Evolutionary conservation across 2,329 filamentous ascomycete genomes (phyloP).

Genomic region (Trichoderma afroharzianum): DNA sequence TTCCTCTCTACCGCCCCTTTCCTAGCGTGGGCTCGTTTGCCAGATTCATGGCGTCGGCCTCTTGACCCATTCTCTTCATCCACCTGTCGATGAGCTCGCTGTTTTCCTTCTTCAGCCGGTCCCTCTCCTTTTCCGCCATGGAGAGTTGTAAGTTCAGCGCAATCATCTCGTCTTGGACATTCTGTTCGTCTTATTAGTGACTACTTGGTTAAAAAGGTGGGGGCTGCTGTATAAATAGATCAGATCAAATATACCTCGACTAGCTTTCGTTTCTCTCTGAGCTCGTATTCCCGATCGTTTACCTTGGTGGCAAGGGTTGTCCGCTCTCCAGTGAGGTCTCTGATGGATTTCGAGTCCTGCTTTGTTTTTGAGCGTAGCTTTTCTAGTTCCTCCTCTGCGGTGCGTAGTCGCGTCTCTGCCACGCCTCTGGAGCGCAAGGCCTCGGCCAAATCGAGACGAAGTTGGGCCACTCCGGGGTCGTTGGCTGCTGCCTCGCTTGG

Average conservation of each 20-base stretch:
- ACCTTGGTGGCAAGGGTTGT: slow-evolving; percentile 61
- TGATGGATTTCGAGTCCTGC: slow-evolving; percentile 59
- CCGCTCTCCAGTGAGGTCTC: slow-evolving; percentile 59
- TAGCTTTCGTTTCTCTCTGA: slow-evolving; percentile 77
- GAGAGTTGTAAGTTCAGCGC: slow-evolving; percentile 84
- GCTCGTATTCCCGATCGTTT: slow-evolving; percentile 79
- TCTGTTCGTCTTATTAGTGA: slow-evolving; percentile 39
- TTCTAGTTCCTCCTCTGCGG: slow-evolving; percentile 60
- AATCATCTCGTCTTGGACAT: slow-evolving; percentile 91
- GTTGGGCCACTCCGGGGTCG: slow-evolving; percentile 42
- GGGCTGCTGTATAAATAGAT: background rate
- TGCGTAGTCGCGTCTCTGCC: slow-evolving; percentile 60
- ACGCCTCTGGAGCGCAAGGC: slow-evolving; percentile 71
- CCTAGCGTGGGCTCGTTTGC: slow-evolving; percentile 49
- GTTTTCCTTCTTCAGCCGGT: slow-evolving; percentile 76
- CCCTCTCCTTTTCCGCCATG: slow-evolving; percentile 72
- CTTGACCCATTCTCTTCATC: slow-evolving; percentile 82
- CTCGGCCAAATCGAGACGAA: slow-evolving; percentile 69
- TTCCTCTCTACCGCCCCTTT: slow-evolving; percentile 25
- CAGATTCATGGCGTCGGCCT: slow-evolving; percentile 83
- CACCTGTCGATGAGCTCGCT: slow-evolving; percentile 84
- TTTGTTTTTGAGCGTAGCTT: slow-evolving; percentile 58
- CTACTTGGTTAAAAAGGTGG: background rate
- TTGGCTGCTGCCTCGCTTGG: slow-evolving; percentile 22
- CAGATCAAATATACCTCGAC: slow-evolving; percentile 57